Evolutionary conservation across 1,284 basidiomycete species (phyloP).

Genomic region (Ceratobasidium sp.): DNA sequence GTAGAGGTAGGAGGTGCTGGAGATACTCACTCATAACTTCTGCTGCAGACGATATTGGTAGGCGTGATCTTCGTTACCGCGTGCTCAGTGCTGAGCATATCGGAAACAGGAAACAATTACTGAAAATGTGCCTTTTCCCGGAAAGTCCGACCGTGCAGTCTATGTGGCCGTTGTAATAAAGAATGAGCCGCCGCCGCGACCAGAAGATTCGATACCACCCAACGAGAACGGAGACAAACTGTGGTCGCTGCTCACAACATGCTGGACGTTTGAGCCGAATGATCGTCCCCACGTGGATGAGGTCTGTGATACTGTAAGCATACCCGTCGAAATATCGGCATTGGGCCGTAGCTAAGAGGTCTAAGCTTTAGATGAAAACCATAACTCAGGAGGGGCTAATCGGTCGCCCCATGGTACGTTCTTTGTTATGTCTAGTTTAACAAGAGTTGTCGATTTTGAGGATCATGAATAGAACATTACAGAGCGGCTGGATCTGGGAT

Average conservation of each 20-base stretch:
- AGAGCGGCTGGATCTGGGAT: too few species aligned
- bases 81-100: not conserved
- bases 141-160: not conserved
- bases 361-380: too few species aligned
- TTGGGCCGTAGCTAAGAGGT: too few species aligned
- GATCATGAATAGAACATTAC: too few species aligned
- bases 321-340: too few species aligned
- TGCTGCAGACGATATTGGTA: constrained; percentile 3
- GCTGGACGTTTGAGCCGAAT: not conserved
- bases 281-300: not conserved
- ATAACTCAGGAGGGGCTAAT: too few species aligned
- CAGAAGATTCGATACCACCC: not conserved
- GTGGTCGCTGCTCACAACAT: not conserved
- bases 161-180: not conserved
- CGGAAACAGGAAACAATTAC: constrained; percentile 8
- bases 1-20: not conserved
- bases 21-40: not conserved
- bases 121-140: not conserved
- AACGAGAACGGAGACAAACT: not conserved
- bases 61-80: not conserved
- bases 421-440: too few species aligned
- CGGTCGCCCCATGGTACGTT: too few species aligned
- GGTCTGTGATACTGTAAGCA: not conserved
- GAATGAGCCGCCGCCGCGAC: not conserved
- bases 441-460: too few species aligned